A percentile compares a stretch with the other conserved stretches of the same genome.
Conservation (phyloP, 768 basidiomycete genomes). For the Lyophyllum decastes region DNA sequence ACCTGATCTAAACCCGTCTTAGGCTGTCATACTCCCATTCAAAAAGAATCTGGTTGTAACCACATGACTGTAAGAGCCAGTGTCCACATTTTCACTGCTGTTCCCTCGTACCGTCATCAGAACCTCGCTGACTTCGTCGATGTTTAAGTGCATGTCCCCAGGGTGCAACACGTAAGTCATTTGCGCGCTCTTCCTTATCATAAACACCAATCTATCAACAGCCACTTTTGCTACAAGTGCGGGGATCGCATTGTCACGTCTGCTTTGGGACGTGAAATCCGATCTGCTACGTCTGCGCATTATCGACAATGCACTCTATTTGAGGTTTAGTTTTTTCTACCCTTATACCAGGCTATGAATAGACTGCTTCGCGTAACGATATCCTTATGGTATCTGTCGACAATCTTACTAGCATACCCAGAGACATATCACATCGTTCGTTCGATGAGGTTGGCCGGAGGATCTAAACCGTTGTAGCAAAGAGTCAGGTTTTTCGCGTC, state of each 20-base stretch:
- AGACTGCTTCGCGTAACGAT: too few relatives aligned
- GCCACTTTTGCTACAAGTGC: slow-evolving; percentile 59
- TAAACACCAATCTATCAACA: slow-evolving; percentile 3
- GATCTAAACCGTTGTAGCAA: too few relatives aligned
- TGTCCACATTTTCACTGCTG: too few relatives aligned
- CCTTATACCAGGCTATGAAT: not conserved
- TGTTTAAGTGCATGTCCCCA: slow-evolving; percentile 50
- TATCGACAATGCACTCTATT: not conserved
- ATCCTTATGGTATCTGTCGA: too few relatives aligned
- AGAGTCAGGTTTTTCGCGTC: too few relatives aligned
- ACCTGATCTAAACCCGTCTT: not conserved
- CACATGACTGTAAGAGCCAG: slow-evolving; percentile 52
- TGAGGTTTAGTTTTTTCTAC: not conserved
- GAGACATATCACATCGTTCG: too few relatives aligned
- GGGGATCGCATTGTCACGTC: slow-evolving; percentile 42
- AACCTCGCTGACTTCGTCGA: not conserved
- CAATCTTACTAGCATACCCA: too few relatives aligned
- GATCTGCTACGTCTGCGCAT: not conserved
- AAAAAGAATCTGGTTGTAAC: slow-evolving; percentile 56
- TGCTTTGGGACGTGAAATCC: not conserved
- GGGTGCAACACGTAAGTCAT: slow-evolving; percentile 51
- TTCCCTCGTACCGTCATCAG: not conserved
- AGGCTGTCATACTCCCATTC: slow-evolving; percentile 51
- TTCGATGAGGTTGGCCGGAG: too few relatives aligned
- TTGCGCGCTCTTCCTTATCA: not conserved